Percentiles rank a stretch among this genome's conserved stretches.
phyloP scores from a whole-genome alignment of 495 filamentous ascomycete species.

The Immersiella caudata region DNA sequence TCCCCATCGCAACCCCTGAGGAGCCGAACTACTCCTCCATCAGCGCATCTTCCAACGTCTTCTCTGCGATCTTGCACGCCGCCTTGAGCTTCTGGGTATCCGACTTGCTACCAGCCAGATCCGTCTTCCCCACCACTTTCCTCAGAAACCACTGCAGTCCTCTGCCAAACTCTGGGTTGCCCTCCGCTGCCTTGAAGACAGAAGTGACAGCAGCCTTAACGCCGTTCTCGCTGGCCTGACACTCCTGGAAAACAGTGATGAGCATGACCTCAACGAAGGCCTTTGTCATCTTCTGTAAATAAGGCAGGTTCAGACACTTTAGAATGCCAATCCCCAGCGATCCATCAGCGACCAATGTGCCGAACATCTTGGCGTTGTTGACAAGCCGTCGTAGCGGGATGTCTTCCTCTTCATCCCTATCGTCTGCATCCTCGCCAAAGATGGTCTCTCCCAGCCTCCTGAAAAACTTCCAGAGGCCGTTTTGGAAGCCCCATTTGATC shows the following conservation, averaged over 20 bases:
- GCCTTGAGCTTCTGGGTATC: conserved; percentile 67
- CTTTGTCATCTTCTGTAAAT: conserved; percentile 73
- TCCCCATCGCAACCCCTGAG: not conserved
- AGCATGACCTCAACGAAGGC: conserved; percentile 80
- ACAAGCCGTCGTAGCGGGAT: conserved; percentile 68
- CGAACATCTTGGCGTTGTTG: conserved; percentile 88
- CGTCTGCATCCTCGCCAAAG: conserved; percentile 58
- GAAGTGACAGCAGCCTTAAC: conserved; percentile 55
- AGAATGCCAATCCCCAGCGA: conserved; percentile 65
- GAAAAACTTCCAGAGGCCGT: conserved; percentile 84
- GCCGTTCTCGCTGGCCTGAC: conserved; percentile 32
- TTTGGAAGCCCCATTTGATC: conserved; percentile 81
- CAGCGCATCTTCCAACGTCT: conserved; percentile 58
- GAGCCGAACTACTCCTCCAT: conserved; percentile 18
- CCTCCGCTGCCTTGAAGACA: conserved; percentile 64
- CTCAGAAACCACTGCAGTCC: conserved; percentile 78
- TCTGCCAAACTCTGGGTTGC: conserved; percentile 63
- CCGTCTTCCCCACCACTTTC: conserved; percentile 73
- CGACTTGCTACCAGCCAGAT: conserved; percentile 63
- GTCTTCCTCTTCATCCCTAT: conserved; percentile 53
- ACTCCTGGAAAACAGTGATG: conserved; percentile 70
- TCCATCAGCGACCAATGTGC: conserved; percentile 68
- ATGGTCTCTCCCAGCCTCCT: conserved; percentile 77
- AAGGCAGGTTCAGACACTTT: conserved; percentile 76
- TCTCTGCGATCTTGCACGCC: conserved; percentile 67